Evolutionary conservation across 2,329 filamentous ascomycete species (phyloP), one percentile per base, ranked within the genome.

Genomic region (Venturiaceae sp.): DNA sequence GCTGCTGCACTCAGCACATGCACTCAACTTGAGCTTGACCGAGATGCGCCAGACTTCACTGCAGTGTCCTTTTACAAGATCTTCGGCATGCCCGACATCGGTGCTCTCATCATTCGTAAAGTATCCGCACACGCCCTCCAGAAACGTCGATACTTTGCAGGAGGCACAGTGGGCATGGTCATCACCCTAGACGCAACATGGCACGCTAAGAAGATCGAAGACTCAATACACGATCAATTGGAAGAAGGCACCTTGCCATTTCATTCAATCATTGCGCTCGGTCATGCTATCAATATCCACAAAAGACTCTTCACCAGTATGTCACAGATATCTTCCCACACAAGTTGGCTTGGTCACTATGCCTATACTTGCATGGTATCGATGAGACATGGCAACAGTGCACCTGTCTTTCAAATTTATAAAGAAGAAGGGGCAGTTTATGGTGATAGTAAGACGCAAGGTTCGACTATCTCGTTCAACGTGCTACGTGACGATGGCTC

Each of bases 231-330:
- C 64, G 81, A 84, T 44, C 75, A 77, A 1, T 75, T 88, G 7
- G 85, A 88, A 66, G 85, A 88, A 63, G 85, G 85, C 1, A 88
- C 84, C 1, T 70, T 84, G 9, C 81, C 84, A 1, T 85, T 85
- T 63, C 84, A 85, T 66, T 83, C 73, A 60, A 86, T 87, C 60
- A 72, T 86, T 57, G 84, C 84, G 0, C 72, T 86, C 21, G 80
- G 78, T 3, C 76, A 82, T 60, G 83, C 83, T 2, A 80, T 86
- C 32, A 75, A 79, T 36, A 77, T 78, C 0, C 82, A 87, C 66
- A 66, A 70, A 34, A 71, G 75, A 32, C 68, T 87, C 3, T 87
- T 80, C 64, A 78, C 78, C 1, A 79, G 77, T 4, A 83, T 87
- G 77, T 70, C 74, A n/a, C 74, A 75, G 58, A 76, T 86, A 55